Base-by-base conservation (phyloP, 2,329 filamentous ascomycete species). In the Beauveria varroae region DNA sequence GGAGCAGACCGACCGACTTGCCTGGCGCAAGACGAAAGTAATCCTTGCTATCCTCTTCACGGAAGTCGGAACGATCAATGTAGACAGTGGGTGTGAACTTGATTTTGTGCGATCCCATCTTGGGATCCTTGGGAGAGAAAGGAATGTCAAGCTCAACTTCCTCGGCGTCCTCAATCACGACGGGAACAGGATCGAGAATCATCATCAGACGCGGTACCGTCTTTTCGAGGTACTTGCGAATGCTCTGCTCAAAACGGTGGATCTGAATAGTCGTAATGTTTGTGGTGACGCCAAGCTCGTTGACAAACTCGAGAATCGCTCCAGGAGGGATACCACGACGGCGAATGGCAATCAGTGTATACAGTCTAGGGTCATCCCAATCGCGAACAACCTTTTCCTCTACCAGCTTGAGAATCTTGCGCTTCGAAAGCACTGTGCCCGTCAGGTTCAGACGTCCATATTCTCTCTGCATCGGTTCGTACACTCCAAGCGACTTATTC, bases 401-500 rank as follows among this genome's bases (percentile, higher is more conserved):
- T 2, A 97, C 91, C 5, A 97, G 78, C 75, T 89, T 88, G 64
- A 86, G 83, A 64, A 97, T 88, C 69, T 90, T 88, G 61, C 93
- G 84, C 78, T 98, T 97, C 40, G 88, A 93, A 63, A 96, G 81
- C 59, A 97, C 87, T 0, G 93, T 96, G 18, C 93, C 92, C 10
- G 85, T 87, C 37, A 97, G 82, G 66, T 90, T 96, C 5, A 77
- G 67, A 43, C 75, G 70, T 9, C 74, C 83, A 67, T 84, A 96
- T 76, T 96, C 93, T 72, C 93, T 82, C 81, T 98, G 93, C 91
- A 96, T 96, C 1, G 93, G 92, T 69, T 91, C 84, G 74, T 96
- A 96, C 61, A 96, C 86, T 41, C 86, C 90, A 16, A 96, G 80
- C 12, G 85, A 83, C 74, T 91, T 86, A 73, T 95, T 90, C 40